A percentile compares a stretch with the other conserved stretches of the same genome.
These are phyloP conservation scores for Vinca minor DNA, from an alignment of 257 asterid genomes.

Conservation along the genomic window DNA sequence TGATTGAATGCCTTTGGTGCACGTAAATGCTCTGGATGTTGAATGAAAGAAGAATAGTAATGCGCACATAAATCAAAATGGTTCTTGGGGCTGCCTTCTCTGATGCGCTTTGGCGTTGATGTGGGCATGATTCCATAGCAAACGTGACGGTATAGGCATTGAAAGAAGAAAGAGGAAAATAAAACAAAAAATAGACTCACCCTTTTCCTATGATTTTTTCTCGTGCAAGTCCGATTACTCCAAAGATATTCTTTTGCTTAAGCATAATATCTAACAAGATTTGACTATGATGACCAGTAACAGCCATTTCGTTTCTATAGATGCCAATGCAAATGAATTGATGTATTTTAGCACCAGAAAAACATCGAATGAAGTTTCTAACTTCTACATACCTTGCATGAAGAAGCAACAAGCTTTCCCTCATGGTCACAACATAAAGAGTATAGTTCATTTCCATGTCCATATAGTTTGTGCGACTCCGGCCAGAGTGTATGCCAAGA, in stretches of 20 bases:
- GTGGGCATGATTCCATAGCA: too few species aligned
- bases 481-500: constrained; percentile 94
- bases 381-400: constrained; percentile 80
- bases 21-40: neutral
- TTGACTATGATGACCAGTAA: neutral
- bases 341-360: neutral
- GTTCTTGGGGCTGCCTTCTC: too few species aligned
- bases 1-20: neutral
- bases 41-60: too few species aligned
- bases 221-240: neutral
- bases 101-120: too few species aligned
- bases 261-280: neutral
- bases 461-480: constrained; percentile 91
- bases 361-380: neutral
- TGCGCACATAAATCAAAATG: too few species aligned
- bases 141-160: too few species aligned
- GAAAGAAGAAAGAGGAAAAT: too few species aligned
- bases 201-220: neutral
- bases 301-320: neutral
- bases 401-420: constrained; percentile 84
- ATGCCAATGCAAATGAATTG: neutral
- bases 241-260: neutral
- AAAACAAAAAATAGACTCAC: too few species aligned
- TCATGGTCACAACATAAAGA: constrained; percentile 70
- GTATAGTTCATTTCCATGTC: constrained; percentile 91